Evolutionary conservation across 306 rosid genomes (phyloP), one percentile per base, ranked within the genome.

Genomic region (Trifolium dubium): DNA sequence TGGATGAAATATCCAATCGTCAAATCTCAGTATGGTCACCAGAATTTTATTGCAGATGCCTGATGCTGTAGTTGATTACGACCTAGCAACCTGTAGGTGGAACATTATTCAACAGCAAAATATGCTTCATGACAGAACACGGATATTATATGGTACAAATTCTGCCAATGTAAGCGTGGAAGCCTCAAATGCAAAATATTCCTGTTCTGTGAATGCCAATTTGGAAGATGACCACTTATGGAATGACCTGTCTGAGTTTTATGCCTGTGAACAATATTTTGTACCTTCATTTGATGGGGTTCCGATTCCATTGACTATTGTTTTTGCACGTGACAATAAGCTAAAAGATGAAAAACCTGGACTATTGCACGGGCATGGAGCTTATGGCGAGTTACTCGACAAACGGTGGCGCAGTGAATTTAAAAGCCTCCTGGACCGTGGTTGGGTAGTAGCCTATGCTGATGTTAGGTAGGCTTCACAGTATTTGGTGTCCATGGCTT

Each of bases 401-500:
- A 92, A 94, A 84, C 76, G 92, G 74, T 94, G 99, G 99, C 83
- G 75, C 39, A 83, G 90, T 69, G 96, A 92, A 80, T 74, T 87
- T 81, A 94, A 94, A 87, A 88, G 99, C 85, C 97, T 94, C 79
- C 89, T 94, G 39, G 98, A 92, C 85, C 96, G 93, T 60, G 98
- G 99, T 60, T 94, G 97, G 98, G 74, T 88, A 29, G 43, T 94
- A 76, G 93, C 99, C 19, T 92, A 86, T 83, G 99, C 99, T 67
- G 98, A 94, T 85, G 92, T 92, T 37, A 92, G 99, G 99, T 94
- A 61, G 75, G 88, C 54, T 67, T 80, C 14, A 46, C 74, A 12
- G 72, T 51, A 78, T 56, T 44, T 43, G 67, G 73, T 62, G 53
- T 47, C 70, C 43, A 39, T 54, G 40, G 74, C 44, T 31, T 23